Evolutionary conservation across 768 basidiomycete species (phyloP), one percentile per base, ranked within the genome.

Genomic region (Russula lepida): DNA sequence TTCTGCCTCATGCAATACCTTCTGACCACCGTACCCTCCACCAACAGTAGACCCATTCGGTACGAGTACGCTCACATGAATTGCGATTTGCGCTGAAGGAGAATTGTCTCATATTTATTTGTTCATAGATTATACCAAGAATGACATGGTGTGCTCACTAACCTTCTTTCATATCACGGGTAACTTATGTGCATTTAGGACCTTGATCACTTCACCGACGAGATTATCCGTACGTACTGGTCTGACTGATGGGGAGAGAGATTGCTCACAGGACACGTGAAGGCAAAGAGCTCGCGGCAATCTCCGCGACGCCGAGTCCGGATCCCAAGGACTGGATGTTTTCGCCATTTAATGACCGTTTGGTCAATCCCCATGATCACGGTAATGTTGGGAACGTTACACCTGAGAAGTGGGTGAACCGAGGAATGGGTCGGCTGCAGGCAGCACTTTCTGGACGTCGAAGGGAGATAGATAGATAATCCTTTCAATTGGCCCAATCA

Each of bases 161-260:
- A 17, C 54, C 17, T n/a, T 27, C 41, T 56, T 48, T 46, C n/a
- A 21, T 61, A 53, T 56, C 43, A 59, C 61, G 47, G n/a, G 35
- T 54, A 30, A 28, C 62, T 56, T 2, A 54, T 32, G 19, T 46
- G 9, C 21, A n/a, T 66, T 43, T 48, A 81, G 81, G 84, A 85
- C 70, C 76, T 86, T 66, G 85, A 88, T 67, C 82, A 87, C 70
- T 87, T 86, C 71, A 87, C 85, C 28, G 76, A 81, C 56, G 82
- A 81, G 67, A 84, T 87, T 69, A 86, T 87, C 65, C 79, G 84
- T 80, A 69, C 66, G 77, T 75, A 13, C 6, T 48, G 55, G 50
- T 54, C 49, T 37, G 33, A 21, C n/a, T 15, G 50, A 28, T 39
- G 39, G 32, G 17, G 32, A 25, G 39, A 35, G 32, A 51, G 27